Percentiles rank a stretch among this genome's conserved stretches.
Conservation (phyloP, 1,284 basidiomycete species). For the Peniophora sp. region DNA sequence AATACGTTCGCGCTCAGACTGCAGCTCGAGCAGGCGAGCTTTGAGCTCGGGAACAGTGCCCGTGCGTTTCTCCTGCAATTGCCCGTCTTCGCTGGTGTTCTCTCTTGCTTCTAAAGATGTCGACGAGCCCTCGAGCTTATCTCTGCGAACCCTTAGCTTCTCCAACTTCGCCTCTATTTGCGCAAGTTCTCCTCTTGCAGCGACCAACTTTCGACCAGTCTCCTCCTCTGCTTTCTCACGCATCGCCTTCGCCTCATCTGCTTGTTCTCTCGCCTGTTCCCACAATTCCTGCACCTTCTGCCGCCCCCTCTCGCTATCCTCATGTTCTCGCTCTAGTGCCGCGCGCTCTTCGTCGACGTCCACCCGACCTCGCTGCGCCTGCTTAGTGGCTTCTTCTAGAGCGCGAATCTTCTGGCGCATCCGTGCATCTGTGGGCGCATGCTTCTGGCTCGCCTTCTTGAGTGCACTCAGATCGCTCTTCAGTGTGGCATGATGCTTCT, state of each 20-base stretch:
- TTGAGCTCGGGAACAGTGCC: slow-evolving; percentile 33
- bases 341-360: slow-evolving; percentile 45
- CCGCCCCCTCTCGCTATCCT: slow-evolving; percentile 18
- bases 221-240: slow-evolving; percentile 29
- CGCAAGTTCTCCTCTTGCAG: too few species aligned
- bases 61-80: background rate
- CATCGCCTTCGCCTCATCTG: slow-evolving; percentile 20
- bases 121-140: slow-evolving; percentile 41
- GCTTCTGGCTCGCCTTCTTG: slow-evolving; percentile 66
- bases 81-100: slow-evolving; percentile 16
- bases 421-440: slow-evolving; percentile 53
- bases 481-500: slow-evolving; percentile 65
- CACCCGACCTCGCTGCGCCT: slow-evolving; percentile 48
- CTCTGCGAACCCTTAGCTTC: slow-evolving; percentile 46
- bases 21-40: slow-evolving; percentile 26
- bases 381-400: slow-evolving; percentile 68
- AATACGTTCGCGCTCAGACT: slow-evolving; percentile 30
- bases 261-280: slow-evolving; percentile 27
- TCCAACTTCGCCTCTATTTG: slow-evolving; percentile 30
- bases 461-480: slow-evolving; percentile 70
- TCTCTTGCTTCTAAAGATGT: slow-evolving; percentile 16
- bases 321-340: slow-evolving; percentile 42
- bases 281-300: slow-evolving; percentile 36
- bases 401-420: slow-evolving; percentile 70
- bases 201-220: slow-evolving; percentile 14